Conservation (phyloP, 1,139 yeast genomes). For the Pichia sp. region DNA sequence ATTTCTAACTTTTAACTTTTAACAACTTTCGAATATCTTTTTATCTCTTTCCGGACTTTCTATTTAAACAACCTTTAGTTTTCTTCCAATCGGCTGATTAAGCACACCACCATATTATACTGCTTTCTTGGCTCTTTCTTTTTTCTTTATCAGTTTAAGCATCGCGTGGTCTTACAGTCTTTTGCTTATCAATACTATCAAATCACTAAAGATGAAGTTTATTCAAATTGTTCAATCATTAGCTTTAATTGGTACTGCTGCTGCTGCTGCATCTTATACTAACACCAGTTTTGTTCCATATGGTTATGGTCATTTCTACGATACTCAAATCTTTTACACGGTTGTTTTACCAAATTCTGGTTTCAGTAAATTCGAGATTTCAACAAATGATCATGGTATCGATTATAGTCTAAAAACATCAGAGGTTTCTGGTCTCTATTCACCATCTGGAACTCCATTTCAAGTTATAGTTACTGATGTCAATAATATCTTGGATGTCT, state of each 20-base stretch:
- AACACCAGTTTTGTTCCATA: slow-evolving; percentile 17
- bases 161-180: not conserved
- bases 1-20: too few species aligned
- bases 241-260: slow-evolving; percentile 17
- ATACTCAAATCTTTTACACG: slow-evolving; percentile 17
- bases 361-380: slow-evolving; percentile 18
- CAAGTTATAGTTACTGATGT: slow-evolving; percentile 7
- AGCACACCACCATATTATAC: too few species aligned
- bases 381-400: slow-evolving; percentile 18
- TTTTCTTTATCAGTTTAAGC: not conserved
- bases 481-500: slow-evolving; percentile 11
- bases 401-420: slow-evolving; percentile 19
- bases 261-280: slow-evolving; percentile 18
- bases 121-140: too few species aligned
- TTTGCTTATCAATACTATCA: too few species aligned
- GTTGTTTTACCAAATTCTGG: slow-evolving; percentile 21
- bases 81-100: not conserved
- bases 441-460: slow-evolving; percentile 13
- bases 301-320: slow-evolving; percentile 22
- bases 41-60: too few species aligned
- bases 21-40: too few species aligned
- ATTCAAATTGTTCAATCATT: slow-evolving; percentile 16
- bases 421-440: slow-evolving; percentile 12
- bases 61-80: too few species aligned
- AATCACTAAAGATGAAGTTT: slow-evolving; percentile 17